phyloP scores from a whole-genome alignment of 2,329 filamentous ascomycete genomes.

The Alternaria triticina region DNA sequence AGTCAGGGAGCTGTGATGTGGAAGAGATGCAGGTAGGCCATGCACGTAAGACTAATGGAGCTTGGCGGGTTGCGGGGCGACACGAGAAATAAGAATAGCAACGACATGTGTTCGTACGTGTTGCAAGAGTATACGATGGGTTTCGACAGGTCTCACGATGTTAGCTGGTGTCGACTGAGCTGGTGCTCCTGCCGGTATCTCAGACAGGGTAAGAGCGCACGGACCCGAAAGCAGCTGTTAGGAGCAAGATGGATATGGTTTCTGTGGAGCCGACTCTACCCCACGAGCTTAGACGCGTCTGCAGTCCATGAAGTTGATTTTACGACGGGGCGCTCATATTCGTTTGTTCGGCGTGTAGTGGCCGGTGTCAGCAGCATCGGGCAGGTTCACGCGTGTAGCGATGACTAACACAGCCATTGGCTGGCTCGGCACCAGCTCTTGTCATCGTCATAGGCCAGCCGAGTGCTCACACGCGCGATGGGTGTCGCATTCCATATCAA shows the following conservation, averaged over 20 bases:
- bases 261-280: neutral
- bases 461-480: constrained; percentile 8
- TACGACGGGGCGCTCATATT: neutral
- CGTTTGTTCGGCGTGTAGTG: neutral
- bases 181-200: neutral
- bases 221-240: neutral
- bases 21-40: neutral
- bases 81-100: neutral
- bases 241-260: neutral
- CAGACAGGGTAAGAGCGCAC: neutral
- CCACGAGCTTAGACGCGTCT: neutral
- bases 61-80: neutral
- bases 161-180: neutral
- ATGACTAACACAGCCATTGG: constrained; percentile 4
- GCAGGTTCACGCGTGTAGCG: neutral
- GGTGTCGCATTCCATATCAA: neutral
- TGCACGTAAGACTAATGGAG: neutral
- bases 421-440: neutral
- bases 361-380: neutral
- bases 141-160: neutral
- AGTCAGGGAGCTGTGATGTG: neutral
- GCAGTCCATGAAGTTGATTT: neutral
- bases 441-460: constrained; percentile 15
- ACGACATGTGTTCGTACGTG: neutral
- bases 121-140: neutral